Base-by-base conservation (phyloP, 1,284 basidiomycete genomes). In the Ganoderma boninense region DNA sequence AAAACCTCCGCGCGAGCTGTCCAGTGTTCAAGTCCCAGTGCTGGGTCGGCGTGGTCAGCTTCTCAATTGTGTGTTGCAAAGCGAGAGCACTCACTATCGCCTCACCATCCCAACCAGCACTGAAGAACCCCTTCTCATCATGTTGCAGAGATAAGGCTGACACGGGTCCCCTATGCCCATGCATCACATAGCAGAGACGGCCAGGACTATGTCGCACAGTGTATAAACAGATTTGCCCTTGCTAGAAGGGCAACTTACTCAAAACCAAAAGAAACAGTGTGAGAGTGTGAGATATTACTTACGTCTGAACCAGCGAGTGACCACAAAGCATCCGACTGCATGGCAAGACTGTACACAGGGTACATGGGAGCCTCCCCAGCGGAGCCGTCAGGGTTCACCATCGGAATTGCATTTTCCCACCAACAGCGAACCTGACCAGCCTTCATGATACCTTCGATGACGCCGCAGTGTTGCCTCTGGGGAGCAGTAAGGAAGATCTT, bases 21-120 rank as follows among this genome's bases (percentile, higher is more conserved):
- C 98, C 98, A 0, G 94, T 97, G 78, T 99, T 95, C 62, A 99
- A 87, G 82, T 99, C 97, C 97, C 98, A 99, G 90, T 98, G 95
- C 95, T 98, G 79, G 23, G 11, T 40, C 16, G 59, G 4, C 5
- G 32, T n/a, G 3, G 43, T 52, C 2, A 66, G 32, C 23, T 1
- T n/a, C 4, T 26, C 5, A 26, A 62, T 40, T 46, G 43, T 20
- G 26, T 65, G 49, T n/a, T 64, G 62, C 56, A 6, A 38, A 67
- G 23, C 62, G 52, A 23, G 38, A 61, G 65, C 54, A 87, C 94
- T 81, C 80, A 97, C 97, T 69, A 92, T 86, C 4, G 97, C 92
- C 71, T 94, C 91, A 4, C 95, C 93, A 79, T 99, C 98, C 97
- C 97, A 99, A 2, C 96, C 94, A 5, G 96, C 97, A 77, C 95